Evolutionary conservation across 805 yeast genomes (phyloP), one percentile per base, ranked within the genome.

Genomic region (Kockiozyma suomiensis): DNA sequence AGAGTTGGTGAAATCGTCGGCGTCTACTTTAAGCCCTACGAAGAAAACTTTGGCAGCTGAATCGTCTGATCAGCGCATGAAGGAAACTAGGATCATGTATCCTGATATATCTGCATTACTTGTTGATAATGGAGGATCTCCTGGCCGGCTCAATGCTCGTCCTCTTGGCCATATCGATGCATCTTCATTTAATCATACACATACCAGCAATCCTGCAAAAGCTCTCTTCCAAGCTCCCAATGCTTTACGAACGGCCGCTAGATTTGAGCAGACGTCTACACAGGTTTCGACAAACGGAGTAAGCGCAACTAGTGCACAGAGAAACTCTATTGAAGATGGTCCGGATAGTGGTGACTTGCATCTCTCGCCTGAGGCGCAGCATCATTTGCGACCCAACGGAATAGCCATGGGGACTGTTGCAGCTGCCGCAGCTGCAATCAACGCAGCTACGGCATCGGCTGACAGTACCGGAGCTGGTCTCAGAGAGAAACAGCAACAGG

Each of bases 201-300:
- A 5, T 19, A n/a, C 30, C 19, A 38, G 33, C 28, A 60, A 60
- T 57, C 58, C 61, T 13, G 58, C 64, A 2, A 60, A 60, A 26
- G 64, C 43, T 12, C 40, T 56, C 5, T 56, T 60, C 45, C 60
- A 60, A 6, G 46, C 55, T 2, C 43, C 47, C 8, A 25, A 43
- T 21, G 28, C 38, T 7, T 12, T 38, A 2, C 42, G 43, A n/a
- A 28, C 37, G 15, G 35, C 35, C n/a, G 25, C 45, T 32, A 47
- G 40, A 13, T 28, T 21, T n/a, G 41, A 47, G 25, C 40, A 17
- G 13, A 32, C 50, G 7, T 6, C 50, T 12, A 32, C 26, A 15
- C 28, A 38, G 5, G 7, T n/a, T 17, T 23, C 35, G 5, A 25
- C 53, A 26, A 37, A 13, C 15, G 8, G 26, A 6, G 32, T 35